Evolutionary conservation across 495 filamentous ascomycete species (phyloP).

Genomic region (Neohortaea acidophila): DNA sequence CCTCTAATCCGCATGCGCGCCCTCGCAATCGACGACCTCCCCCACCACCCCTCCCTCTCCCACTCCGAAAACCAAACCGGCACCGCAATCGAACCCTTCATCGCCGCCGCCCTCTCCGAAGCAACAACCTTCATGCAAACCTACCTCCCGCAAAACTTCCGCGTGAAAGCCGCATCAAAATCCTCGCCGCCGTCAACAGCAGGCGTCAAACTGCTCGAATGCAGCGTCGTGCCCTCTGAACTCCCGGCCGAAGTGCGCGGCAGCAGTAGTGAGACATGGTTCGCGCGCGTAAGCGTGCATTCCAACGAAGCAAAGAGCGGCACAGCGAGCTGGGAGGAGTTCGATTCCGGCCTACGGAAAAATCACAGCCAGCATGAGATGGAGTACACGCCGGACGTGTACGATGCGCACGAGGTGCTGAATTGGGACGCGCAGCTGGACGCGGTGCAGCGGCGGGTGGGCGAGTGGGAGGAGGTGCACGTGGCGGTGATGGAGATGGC

Average conservation of each 20-base stretch:
- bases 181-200: constrained; percentile 33
- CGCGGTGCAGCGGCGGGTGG: constrained; percentile 5
- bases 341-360: constrained; percentile 41
- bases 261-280: constrained; percentile 46
- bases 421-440: constrained; percentile 34
- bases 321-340: constrained; percentile 52
- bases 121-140: constrained; percentile 40
- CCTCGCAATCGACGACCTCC: constrained; percentile 9
- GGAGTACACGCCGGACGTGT: constrained; percentile 55
- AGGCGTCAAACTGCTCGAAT: constrained; percentile 33
- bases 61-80: constrained; percentile 7
- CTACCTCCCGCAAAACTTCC: constrained; percentile 24
- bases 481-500: constrained; percentile 37
- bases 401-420: constrained; percentile 37
- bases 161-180: constrained; percentile 31
- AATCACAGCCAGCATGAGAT: constrained; percentile 53
- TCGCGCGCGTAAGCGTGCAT: constrained; percentile 50
- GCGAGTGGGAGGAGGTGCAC: constrained; percentile 34
- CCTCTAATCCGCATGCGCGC: constrained; percentile 7
- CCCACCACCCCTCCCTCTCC: constrained; percentile 12
- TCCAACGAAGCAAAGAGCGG: constrained; percentile 36
- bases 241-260: constrained; percentile 20
- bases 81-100: constrained; percentile 11
- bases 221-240: constrained; percentile 27
- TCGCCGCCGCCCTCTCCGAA: constrained; percentile 35